Evolutionary conservation across 192 early-diverging fungal species (phyloP), one percentile per base, ranked within the genome.

Genomic region (Jimgerdemannia flammicorona): DNA sequence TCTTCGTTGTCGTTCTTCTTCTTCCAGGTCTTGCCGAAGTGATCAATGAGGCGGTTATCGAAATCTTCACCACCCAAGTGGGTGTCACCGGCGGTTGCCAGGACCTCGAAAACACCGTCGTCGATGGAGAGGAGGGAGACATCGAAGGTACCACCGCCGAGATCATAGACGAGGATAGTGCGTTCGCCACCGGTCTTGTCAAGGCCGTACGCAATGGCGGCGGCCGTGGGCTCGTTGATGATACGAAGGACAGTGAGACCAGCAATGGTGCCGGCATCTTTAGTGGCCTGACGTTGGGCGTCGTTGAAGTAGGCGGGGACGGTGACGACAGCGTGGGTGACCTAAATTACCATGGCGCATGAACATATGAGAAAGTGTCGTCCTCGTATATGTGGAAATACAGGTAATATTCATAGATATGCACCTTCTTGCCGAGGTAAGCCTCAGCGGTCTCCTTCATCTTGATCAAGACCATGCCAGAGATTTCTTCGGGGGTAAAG

Each of bases 31-130:
- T 94, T 89, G 75, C 86, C 84, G 75, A 98, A 99, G 94, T 96
- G 94, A 83, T 93, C 91, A 80, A 99, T 95, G 71, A 99, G 87
- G 82, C 95, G 92, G 95, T 99, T 98, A 89, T 99, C 97, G 87
- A 99, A 99, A 90, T 99, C 96, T 89, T 97, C 95, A 84, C 97
- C 97, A 86, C 97, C 96, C 86, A 99, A 91, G 86, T 99, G 95
- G 74, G 97, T 99, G 86, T 99, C 96, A 92, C 96, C 97, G 79
- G 95, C 95, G 72, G 96, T 99, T 83, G 97, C 95, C 92, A 96
- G 95, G 85, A 99, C 96, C 87, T 97, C 96, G 79, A 99, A 98
- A 84, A 97, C 95, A 81, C 97, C 97, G 79, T 96, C 96, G 83
- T 97, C 97, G 67, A 99, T 97, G 82, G 95, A 93, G 71, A 98